These are phyloP conservation scores for Debaryomyces sp. DNA, from an alignment of 1,139 yeast species.

Conservation along the genomic window DNA sequence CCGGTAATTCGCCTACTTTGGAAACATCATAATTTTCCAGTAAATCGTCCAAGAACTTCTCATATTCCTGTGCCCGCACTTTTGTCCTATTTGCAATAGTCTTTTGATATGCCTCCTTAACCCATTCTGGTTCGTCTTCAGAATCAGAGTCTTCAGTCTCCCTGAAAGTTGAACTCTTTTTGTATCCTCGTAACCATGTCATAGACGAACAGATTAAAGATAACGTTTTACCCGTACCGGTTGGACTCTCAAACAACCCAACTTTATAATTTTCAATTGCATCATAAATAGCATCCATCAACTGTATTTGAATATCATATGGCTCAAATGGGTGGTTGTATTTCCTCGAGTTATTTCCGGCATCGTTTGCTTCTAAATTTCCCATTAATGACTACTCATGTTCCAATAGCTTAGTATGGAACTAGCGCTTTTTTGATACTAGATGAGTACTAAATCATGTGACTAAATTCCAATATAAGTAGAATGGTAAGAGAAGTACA, in stretches of 20 bases:
- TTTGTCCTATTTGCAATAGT: conserved; percentile 33
- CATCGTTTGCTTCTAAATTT: background rate
- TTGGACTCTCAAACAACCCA: conserved; percentile 90
- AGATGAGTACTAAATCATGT: background rate
- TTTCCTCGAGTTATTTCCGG: conserved; percentile 3
- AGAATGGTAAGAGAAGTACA: background rate
- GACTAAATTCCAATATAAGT: background rate
- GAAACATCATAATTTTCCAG: conserved; percentile 18
- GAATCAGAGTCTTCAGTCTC: conserved; percentile 16
- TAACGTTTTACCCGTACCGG: conserved; percentile 93
- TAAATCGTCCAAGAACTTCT: conserved; percentile 35
- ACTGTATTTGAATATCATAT: conserved; percentile 72
- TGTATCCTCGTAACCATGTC: conserved; percentile 79
- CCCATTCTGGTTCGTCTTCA: conserved; percentile 69
- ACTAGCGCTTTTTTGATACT: background rate
- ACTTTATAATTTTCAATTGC: conserved; percentile 65
- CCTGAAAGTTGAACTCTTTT: conserved; percentile 22
- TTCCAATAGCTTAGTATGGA: background rate
- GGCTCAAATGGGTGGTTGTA: conserved; percentile 83
- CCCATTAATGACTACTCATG: background rate
- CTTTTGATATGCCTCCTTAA: conserved; percentile 43
- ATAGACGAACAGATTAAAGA: conserved; percentile 84
- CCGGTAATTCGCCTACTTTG: conserved; percentile 15
- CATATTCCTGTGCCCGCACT: conserved; percentile 41
- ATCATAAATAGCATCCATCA: conserved; percentile 75